phyloP scores from a whole-genome alignment of 169 alveolate species.

The Hammondia hammondi region DNA sequence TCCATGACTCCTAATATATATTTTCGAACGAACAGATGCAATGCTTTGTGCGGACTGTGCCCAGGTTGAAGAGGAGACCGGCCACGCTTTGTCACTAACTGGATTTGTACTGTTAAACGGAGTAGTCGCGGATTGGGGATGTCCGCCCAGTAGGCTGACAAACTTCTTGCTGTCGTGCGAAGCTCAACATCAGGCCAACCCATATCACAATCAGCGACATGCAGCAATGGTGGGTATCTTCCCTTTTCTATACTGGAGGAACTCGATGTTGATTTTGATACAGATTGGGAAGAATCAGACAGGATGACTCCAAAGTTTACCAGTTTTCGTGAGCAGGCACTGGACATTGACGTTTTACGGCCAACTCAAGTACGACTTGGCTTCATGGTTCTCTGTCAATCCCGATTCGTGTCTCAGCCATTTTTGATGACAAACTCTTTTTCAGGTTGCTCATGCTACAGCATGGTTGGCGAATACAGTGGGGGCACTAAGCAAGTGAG shows the following conservation, averaged over 20 bases:
- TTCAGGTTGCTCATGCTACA: constrained; percentile 17
- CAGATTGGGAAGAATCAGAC: too few relatives aligned
- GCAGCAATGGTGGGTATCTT: constrained; percentile 67
- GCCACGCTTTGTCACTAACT: neutral
- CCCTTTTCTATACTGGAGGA: neutral
- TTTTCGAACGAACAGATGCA: too few relatives aligned
- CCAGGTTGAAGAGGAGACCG: constrained; percentile 29
- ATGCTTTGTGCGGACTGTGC: neutral
- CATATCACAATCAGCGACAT: constrained; percentile 74
- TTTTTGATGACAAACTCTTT: too few relatives aligned
- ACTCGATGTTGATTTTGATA: neutral
- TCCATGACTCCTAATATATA: too few relatives aligned
- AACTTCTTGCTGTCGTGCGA: constrained; percentile 24
- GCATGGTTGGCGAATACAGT: constrained; percentile 20
- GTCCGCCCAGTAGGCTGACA: constrained; percentile 14
- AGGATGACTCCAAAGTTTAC: too few relatives aligned
- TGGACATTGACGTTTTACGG: too few relatives aligned
- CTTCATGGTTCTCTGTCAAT: too few relatives aligned
- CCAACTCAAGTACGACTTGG: too few relatives aligned
- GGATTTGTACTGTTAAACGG: neutral
- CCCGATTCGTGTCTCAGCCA: too few relatives aligned
- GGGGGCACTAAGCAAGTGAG: neutral
- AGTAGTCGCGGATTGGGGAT: neutral
- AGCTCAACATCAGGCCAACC: constrained; percentile 59
- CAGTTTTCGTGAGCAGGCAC: too few relatives aligned